Conservation (phyloP, 371 early-diverging fungal species). For the Smittium culicis region DNA sequence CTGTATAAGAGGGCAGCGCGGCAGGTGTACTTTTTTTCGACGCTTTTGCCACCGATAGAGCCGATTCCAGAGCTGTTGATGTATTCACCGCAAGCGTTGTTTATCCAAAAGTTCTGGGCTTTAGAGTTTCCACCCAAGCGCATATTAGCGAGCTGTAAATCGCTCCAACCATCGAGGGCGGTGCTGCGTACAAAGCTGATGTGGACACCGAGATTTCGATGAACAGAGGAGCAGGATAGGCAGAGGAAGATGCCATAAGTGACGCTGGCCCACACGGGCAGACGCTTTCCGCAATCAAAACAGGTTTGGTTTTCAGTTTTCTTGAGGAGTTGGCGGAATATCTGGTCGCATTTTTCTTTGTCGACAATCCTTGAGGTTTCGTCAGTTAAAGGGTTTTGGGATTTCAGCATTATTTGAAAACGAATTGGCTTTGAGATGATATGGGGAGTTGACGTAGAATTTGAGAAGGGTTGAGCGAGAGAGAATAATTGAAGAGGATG, state of each 20-base stretch:
- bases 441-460: too few relatives aligned
- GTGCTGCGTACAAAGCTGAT: conserved; percentile 94
- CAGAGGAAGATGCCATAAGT: conserved; percentile 96
- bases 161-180: conserved; percentile 76
- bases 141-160: conserved; percentile 90
- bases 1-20: conserved; percentile 69
- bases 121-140: conserved; percentile 52
- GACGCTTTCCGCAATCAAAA: conserved; percentile 92
- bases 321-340: conserved; percentile 11
- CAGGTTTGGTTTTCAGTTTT: conserved; percentile 63
- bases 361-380: background rate
- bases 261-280: conserved; percentile 95
- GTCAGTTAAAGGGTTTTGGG: background rate
- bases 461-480: too few relatives aligned
- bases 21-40: conserved; percentile 68
- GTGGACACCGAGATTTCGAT: conserved; percentile 89
- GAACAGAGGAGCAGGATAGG: conserved; percentile 91
- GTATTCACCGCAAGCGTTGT: conserved; percentile 36
- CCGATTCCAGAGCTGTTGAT: conserved; percentile 11
- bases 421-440: too few relatives aligned
- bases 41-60: conserved; percentile 43
- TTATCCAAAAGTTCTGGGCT: conserved; percentile 66
- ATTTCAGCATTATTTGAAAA: background rate
- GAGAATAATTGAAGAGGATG: too few relatives aligned
- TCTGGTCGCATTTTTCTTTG: background rate